These are phyloP conservation scores for Colletotrichum euphorbiae DNA, from an alignment of 2,329 filamentous ascomycete species.

Conservation along the genomic window DNA sequence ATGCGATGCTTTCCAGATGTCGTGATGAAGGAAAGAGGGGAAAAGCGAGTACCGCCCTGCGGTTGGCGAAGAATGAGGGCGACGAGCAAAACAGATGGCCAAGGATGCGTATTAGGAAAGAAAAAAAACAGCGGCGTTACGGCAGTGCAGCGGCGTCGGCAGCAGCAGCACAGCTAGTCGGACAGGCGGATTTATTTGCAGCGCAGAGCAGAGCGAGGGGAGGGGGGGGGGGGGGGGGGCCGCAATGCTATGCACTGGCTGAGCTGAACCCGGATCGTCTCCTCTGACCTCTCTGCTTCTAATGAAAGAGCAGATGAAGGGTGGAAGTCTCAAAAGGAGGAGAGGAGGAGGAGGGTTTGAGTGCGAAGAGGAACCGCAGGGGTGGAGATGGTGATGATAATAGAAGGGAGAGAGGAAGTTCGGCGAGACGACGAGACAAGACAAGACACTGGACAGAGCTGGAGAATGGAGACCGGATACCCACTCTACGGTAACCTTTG, in stretches of 20 bases:
- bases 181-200: slow-evolving; percentile 10
- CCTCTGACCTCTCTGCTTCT: slow-evolving; percentile 41
- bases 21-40: slow-evolving; percentile 31
- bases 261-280: slow-evolving; percentile 32
- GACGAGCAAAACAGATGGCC: slow-evolving; percentile 33
- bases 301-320: slow-evolving; percentile 42
- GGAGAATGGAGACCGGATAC: not conserved
- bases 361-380: slow-evolving; percentile 36
- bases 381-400: slow-evolving; percentile 41
- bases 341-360: slow-evolving; percentile 36
- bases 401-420: slow-evolving; percentile 39
- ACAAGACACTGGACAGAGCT: not conserved
- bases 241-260: slow-evolving; percentile 31
- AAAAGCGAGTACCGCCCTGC: slow-evolving; percentile 40
- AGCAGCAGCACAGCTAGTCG: slow-evolving; percentile 31
- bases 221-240: not conserved
- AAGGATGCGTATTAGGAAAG: slow-evolving; percentile 37
- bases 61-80: slow-evolving; percentile 38
- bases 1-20: slow-evolving; percentile 35
- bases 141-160: not conserved
- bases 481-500: too few relatives aligned
- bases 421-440: slow-evolving; percentile 27
- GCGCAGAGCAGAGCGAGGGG: slow-evolving; percentile 23
- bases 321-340: slow-evolving; percentile 31
- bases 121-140: slow-evolving; percentile 32